Conservation (phyloP, 2,329 filamentous ascomycete genomes). For the Colletotrichum sp. region DNA sequence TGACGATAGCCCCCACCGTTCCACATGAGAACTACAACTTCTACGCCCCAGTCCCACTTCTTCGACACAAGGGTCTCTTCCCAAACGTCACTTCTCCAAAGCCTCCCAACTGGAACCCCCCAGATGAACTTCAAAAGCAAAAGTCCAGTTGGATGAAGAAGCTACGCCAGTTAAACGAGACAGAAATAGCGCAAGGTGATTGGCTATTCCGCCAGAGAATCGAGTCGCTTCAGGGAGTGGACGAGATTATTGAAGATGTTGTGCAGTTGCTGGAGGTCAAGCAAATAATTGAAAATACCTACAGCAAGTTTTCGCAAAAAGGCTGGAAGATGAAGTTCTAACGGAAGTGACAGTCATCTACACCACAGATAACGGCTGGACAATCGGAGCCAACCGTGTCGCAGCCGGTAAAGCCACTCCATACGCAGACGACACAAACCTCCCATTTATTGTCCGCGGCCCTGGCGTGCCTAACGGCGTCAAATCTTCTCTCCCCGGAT, state of each 20-base stretch:
- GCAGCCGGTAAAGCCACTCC: conserved; percentile 29
- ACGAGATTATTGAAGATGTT: conserved; percentile 37
- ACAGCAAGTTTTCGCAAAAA: not conserved
- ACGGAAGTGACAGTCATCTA: conserved; percentile 21
- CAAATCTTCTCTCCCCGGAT: conserved; percentile 25
- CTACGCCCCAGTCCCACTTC: conserved; percentile 2
- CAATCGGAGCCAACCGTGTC: conserved; percentile 30
- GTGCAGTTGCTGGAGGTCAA: conserved; percentile 30
- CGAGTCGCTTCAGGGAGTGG: conserved; percentile 31
- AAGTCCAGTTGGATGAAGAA: conserved; percentile 25
- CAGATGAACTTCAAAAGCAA: conserved; percentile 17
- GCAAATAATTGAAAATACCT: conserved; percentile 29
- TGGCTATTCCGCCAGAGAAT: conserved; percentile 24
- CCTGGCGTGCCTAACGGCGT: conserved; percentile 26
- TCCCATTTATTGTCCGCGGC: conserved; percentile 33
- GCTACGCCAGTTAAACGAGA: conserved; percentile 22
- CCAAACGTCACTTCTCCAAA: conserved; percentile 22
- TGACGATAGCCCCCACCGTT: conserved; percentile 21
- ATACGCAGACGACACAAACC: conserved; percentile 34
- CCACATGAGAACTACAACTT: not conserved
- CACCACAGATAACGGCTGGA: conserved; percentile 33
- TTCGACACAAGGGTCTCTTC: conserved; percentile 21
- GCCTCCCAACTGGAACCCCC: conserved; percentile 28
- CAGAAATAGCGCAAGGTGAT: conserved; percentile 21
- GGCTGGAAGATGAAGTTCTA: not conserved